Evolutionary conservation across 371 early-diverging fungal genomes (phyloP).

Genomic region (Lichtheimia corymbifera): DNA sequence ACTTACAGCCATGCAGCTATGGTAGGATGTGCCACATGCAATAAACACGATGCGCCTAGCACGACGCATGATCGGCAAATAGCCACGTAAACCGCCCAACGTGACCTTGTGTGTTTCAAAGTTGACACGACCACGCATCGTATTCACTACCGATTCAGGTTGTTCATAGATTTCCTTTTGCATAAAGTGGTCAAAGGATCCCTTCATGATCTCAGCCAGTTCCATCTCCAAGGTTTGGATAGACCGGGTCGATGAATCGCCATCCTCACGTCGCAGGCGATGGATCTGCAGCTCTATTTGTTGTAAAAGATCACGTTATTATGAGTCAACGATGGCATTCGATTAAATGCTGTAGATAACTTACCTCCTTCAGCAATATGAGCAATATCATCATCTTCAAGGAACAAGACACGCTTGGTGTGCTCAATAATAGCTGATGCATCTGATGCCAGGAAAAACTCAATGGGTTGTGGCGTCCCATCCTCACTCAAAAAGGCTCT

Average conservation of each 20-base stretch:
- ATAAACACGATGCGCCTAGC: conserved; percentile 94
- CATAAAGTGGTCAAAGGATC: conserved; percentile 95
- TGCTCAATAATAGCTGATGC: conserved; percentile 97
- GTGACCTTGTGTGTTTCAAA: conserved; percentile 79
- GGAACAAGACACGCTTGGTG: conserved; percentile 95
- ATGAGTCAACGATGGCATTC: not conserved
- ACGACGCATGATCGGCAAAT: conserved; percentile 88
- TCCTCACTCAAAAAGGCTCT: conserved; percentile 92
- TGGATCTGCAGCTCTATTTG: conserved; percentile 87
- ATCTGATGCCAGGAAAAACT: conserved; percentile 97
- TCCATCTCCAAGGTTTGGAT: conserved; percentile 97
- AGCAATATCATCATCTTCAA: conserved; percentile 98
- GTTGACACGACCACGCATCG: conserved; percentile 98
- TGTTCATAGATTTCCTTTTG: conserved; percentile 99
- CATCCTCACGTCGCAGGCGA: conserved; percentile 90
- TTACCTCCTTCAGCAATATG: conserved; percentile 84
- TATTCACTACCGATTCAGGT: conserved; percentile 98
- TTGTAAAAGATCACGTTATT: conserved; percentile 3
- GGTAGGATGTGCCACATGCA: conserved; percentile 98
- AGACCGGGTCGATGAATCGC: conserved; percentile 80
- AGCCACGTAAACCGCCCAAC: conserved; percentile 91
- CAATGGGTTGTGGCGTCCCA: conserved; percentile 89
- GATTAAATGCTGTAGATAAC: not conserved
- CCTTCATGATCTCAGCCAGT: conserved; percentile 95
- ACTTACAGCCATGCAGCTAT: conserved; percentile 86